Conservation (phyloP, 2,329 filamentous ascomycete genomes). For the Metarhizium robertsii region DNA sequence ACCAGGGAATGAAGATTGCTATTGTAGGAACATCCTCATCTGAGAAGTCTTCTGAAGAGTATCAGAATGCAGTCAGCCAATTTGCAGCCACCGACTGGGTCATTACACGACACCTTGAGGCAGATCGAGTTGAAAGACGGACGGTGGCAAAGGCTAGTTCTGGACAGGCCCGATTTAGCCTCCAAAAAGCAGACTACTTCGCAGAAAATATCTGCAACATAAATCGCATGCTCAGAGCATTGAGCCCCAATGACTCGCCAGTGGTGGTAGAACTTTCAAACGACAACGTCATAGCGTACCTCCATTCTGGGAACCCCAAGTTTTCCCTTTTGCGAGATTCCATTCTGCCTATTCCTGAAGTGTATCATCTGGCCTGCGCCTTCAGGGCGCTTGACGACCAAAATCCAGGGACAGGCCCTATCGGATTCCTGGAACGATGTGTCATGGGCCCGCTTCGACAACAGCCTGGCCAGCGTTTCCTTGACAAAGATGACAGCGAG, state of each 20-base stretch:
- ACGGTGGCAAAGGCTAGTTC: not conserved
- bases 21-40: slow-evolving; percentile 70
- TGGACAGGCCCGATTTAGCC: slow-evolving; percentile 4
- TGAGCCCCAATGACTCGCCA: slow-evolving; percentile 17
- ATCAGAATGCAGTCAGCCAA: slow-evolving; percentile 28
- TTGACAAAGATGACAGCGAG: slow-evolving; percentile 20
- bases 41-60: slow-evolving; percentile 36
- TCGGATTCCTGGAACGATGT: slow-evolving; percentile 21
- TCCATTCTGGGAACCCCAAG: slow-evolving; percentile 16
- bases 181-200: slow-evolving; percentile 30
- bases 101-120: slow-evolving; percentile 25
- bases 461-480: slow-evolving; percentile 19
- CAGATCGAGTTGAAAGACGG: slow-evolving; percentile 15
- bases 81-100: slow-evolving; percentile 32
- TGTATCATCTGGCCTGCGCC: slow-evolving; percentile 28
- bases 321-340: slow-evolving; percentile 22
- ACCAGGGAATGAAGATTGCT: slow-evolving; percentile 60
- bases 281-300: slow-evolving; percentile 15
- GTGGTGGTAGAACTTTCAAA: slow-evolving; percentile 11
- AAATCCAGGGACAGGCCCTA: slow-evolving; percentile 11
- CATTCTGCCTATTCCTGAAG: slow-evolving; percentile 28
- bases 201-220: slow-evolving; percentile 38
- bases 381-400: slow-evolving; percentile 17
- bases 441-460: slow-evolving; percentile 23
- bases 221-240: slow-evolving; percentile 33